These are phyloP conservation scores for Ophiostoma populinum DNA, from an alignment of 2,329 filamentous ascomycete genomes.

Conservation along the genomic window DNA sequence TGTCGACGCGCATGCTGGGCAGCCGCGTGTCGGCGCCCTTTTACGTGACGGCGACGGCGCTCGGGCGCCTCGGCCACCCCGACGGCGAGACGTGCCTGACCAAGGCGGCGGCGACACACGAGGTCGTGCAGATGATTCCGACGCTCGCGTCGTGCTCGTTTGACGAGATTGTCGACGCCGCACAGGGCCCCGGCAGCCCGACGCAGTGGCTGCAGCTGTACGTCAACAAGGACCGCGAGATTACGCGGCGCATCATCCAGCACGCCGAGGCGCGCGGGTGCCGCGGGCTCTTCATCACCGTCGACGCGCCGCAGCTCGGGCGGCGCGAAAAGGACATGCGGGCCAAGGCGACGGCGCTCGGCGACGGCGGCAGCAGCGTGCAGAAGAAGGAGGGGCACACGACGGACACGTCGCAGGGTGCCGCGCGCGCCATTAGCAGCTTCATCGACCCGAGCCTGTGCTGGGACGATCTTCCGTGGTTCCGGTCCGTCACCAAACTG, in stretches of 20 bases:
- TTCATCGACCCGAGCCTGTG: slow-evolving; percentile 92
- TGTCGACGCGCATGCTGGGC: slow-evolving; percentile 85
- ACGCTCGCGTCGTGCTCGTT: slow-evolving; percentile 94
- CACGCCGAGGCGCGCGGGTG: slow-evolving; percentile 86
- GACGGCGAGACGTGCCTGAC: slow-evolving; percentile 92
- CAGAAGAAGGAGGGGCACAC: slow-evolving; percentile 58
- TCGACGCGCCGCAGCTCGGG: slow-evolving; percentile 90
- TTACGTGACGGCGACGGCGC: slow-evolving; percentile 89
- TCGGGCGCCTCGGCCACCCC: slow-evolving; percentile 85
- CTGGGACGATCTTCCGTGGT: slow-evolving; percentile 94
- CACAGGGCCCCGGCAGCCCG: slow-evolving; percentile 45
- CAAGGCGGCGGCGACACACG: slow-evolving; percentile 64
- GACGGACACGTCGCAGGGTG: slow-evolving; percentile 80
- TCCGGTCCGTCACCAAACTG: slow-evolving; percentile 76
- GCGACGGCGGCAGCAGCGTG: slow-evolving; percentile 63
- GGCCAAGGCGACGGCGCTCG: slow-evolving; percentile 50
- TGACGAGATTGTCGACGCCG: slow-evolving; percentile 87
- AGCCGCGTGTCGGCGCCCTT: slow-evolving; percentile 72
- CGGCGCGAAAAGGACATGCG: slow-evolving; percentile 97
- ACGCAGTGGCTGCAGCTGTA: slow-evolving; percentile 95
- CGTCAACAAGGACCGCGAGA: slow-evolving; percentile 85
- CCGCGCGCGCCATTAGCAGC: slow-evolving; percentile 81
- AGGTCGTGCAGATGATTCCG: slow-evolving; percentile 95
- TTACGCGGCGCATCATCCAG: slow-evolving; percentile 78
- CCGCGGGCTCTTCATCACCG: slow-evolving; percentile 93